Evolutionary conservation across 1,139 yeast species (phyloP).

Genomic region (Debaryomyces nepalensis): DNA sequence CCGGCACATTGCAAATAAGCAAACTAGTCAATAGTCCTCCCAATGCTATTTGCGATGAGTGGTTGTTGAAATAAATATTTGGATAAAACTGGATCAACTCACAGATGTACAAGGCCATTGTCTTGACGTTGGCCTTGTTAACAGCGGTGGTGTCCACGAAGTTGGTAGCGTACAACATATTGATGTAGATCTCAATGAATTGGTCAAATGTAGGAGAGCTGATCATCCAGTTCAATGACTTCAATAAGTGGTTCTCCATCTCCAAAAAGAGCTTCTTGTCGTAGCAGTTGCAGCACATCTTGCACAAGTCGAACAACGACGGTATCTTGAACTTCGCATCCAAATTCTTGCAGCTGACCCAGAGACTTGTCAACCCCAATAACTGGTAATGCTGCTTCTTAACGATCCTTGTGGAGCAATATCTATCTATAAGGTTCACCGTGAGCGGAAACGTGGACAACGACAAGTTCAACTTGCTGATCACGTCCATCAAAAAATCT

Average conservation of each 20-base stretch:
- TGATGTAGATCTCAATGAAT: slow-evolving; percentile 58
- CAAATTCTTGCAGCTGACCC: slow-evolving; percentile 75
- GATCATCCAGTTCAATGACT: slow-evolving; percentile 60
- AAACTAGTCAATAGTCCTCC: slow-evolving; percentile 47
- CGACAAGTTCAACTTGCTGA: slow-evolving; percentile 51
- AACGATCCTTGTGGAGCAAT: slow-evolving; percentile 54
- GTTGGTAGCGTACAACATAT: slow-evolving; percentile 26
- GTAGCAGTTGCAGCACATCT: slow-evolving; percentile 67
- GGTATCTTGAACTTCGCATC: slow-evolving; percentile 73
- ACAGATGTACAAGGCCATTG: slow-evolving; percentile 63
- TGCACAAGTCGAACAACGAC: slow-evolving; percentile 55
- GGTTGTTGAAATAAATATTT: slow-evolving; percentile 57
- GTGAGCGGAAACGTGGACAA: slow-evolving; percentile 59
- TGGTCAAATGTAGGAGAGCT: slow-evolving; percentile 63
- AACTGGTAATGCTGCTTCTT: slow-evolving; percentile 65
- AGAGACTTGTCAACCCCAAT: slow-evolving; percentile 69
- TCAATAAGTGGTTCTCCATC: slow-evolving; percentile 70
- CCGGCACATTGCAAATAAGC: slow-evolving; percentile 33
- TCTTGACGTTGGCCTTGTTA: slow-evolving; percentile 51
- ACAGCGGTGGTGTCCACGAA: slow-evolving; percentile 29
- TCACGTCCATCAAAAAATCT: slow-evolving; percentile 59
- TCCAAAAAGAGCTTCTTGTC: slow-evolving; percentile 62
- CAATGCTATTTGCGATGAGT: slow-evolving; percentile 60
- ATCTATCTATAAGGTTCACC: slow-evolving; percentile 57
- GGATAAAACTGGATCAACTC: slow-evolving; percentile 69